phyloP scores from a whole-genome alignment of 208 protist species.

The Sergeia podlipaevii region DNA sequence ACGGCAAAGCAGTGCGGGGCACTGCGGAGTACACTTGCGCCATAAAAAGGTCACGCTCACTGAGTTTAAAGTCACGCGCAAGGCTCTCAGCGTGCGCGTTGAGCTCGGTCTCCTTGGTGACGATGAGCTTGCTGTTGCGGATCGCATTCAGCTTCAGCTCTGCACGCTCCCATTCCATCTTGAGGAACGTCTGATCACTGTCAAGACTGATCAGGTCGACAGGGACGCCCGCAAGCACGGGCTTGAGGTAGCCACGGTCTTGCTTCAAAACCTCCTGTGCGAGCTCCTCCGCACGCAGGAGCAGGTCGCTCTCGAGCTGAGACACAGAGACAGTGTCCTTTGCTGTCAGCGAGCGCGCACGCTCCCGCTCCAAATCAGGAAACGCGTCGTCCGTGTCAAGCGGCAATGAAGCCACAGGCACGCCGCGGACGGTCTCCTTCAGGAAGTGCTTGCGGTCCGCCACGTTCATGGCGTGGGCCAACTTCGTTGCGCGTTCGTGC shows the following conservation, averaged over 20 bases:
- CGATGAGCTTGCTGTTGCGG: conserved; percentile 25
- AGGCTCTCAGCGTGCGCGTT: conserved; percentile 59
- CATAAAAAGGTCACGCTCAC: conserved; percentile 70
- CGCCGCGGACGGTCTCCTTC: conserved; percentile 41
- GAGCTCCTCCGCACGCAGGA: conserved; percentile 30
- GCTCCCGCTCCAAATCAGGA: conserved; percentile 41
- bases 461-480: conserved; percentile 30
- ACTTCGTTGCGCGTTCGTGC: conserved; percentile 12
- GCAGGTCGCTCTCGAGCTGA: conserved; percentile 41
- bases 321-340: conserved; percentile 36
- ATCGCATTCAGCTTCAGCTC: conserved; percentile 40
- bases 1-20: conserved; percentile 36
- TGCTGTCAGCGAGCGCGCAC: conserved; percentile 40
- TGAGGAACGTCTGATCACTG: conserved; percentile 45
- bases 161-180: conserved; percentile 47
- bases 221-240: conserved; percentile 52
- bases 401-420: conserved; percentile 58
- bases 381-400: conserved; percentile 66
- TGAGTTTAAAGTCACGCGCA: conserved; percentile 50
- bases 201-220: conserved; percentile 56
- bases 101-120: conserved; percentile 32
- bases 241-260: conserved; percentile 58
- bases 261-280: conserved; percentile 33
- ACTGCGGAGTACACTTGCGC: conserved; percentile 53
- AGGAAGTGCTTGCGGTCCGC: conserved; percentile 35